phyloP scores from a whole-genome alignment of 305 asterid species.

The Fraxinus floribunda region DNA sequence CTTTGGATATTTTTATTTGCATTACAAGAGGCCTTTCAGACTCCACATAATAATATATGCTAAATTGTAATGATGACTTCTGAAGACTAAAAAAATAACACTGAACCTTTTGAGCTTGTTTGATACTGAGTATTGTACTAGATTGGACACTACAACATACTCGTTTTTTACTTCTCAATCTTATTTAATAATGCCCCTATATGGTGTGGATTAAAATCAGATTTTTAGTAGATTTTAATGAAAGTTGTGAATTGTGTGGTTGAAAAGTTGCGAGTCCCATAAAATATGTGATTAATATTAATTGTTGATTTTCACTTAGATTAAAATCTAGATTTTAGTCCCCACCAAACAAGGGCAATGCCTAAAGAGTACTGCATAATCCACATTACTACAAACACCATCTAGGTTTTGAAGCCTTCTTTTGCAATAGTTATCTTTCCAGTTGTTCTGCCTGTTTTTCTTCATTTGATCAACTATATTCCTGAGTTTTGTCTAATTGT shows the following conservation, averaged over 20 bases:
- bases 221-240: too few species aligned
- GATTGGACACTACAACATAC: neutral
- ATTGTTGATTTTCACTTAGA: too few species aligned
- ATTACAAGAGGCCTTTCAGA: neutral
- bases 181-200: neutral
- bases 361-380: neutral
- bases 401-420: neutral
- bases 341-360: too few species aligned
- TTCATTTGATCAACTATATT: slow-evolving; percentile 5
- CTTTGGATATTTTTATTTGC: neutral
- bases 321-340: too few species aligned
- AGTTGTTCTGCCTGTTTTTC: neutral
- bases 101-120: neutral
- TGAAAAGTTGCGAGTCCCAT: too few species aligned
- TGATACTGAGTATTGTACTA: neutral
- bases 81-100: neutral
- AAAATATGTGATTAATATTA: too few species aligned
- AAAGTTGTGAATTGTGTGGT: too few species aligned
- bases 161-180: neutral
- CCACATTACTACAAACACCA: neutral
- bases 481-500: neutral
- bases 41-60: neutral
- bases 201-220: too few species aligned
- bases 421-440: neutral
- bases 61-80: neutral